Evolutionary conservation across 441 rosid species (phyloP).

Genomic region (Euphorbia corollata): DNA sequence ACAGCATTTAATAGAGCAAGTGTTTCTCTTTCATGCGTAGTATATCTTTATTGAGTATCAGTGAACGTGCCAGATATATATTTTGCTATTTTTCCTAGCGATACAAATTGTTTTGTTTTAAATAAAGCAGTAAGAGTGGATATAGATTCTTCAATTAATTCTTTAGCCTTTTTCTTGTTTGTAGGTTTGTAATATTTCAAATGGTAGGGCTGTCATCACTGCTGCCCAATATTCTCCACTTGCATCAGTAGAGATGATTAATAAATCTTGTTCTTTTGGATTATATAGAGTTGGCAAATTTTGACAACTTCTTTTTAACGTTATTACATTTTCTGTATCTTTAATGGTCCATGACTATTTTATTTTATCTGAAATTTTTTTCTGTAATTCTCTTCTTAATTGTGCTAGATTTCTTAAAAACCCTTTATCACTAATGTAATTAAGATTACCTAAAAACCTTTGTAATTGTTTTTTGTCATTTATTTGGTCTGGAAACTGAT

Average conservation of each 20-base stretch:
- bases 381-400: background rate
- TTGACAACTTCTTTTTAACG: background rate
- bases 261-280: background rate
- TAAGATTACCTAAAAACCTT: background rate
- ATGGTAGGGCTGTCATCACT: background rate
- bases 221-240: background rate
- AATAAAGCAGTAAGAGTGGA: background rate
- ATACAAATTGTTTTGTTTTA: background rate
- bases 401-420: background rate
- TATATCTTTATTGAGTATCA: background rate
- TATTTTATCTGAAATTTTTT: background rate
- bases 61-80: background rate
- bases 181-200: too few species aligned
- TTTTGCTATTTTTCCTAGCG: background rate
- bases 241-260: background rate
- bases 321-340: background rate
- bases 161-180: background rate
- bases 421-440: background rate
- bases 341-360: background rate
- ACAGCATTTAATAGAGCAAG: background rate
- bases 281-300: background rate
- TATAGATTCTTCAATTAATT: background rate
- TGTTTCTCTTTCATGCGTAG: background rate
- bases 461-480: background rate
- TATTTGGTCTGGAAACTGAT: background rate